A percentile compares a stretch with the other conserved stretches of the same genome.
Evolutionary conservation across 169 alveolate genomes (phyloP).

Genomic region (Plasmodium coatneyi): DNA sequence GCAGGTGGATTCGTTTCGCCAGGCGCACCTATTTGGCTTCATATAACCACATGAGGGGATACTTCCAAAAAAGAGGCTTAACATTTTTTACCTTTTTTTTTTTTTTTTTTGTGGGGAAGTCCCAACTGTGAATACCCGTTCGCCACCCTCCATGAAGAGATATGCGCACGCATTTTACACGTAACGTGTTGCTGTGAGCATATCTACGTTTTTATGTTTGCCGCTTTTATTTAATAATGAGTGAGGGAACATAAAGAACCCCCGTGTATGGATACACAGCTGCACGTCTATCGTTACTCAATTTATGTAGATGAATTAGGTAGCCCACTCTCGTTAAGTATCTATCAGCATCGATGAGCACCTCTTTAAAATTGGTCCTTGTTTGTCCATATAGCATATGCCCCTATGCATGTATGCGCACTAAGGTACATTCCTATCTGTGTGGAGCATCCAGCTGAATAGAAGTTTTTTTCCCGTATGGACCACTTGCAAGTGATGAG

Average conservation of each 20-base stretch:
- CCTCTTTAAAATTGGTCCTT: background rate
- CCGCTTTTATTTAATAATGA: background rate
- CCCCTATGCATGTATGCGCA: background rate
- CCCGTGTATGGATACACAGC: background rate
- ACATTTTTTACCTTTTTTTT: background rate
- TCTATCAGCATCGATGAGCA: background rate
- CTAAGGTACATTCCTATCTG: background rate
- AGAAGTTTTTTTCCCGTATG: background rate
- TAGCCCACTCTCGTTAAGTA: background rate
- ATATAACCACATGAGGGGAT: background rate
- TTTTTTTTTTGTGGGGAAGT: background rate
- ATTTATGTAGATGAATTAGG: background rate
- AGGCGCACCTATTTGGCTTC: background rate
- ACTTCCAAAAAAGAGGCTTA: background rate
- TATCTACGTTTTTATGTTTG: background rate
- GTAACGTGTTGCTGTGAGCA: background rate
- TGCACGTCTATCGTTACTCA: background rate
- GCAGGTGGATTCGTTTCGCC: background rate
- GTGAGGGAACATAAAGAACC: background rate
- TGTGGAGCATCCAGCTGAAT: background rate
- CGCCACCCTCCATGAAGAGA: background rate
- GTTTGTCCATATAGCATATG: background rate
- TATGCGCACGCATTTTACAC: background rate
- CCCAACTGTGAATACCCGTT: background rate
- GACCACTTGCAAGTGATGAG: constrained; percentile 5